Evolutionary conservation across 768 basidiomycete species (phyloP), one percentile per base, ranked within the genome.

Genomic region (Mycena kentingensis): DNA sequence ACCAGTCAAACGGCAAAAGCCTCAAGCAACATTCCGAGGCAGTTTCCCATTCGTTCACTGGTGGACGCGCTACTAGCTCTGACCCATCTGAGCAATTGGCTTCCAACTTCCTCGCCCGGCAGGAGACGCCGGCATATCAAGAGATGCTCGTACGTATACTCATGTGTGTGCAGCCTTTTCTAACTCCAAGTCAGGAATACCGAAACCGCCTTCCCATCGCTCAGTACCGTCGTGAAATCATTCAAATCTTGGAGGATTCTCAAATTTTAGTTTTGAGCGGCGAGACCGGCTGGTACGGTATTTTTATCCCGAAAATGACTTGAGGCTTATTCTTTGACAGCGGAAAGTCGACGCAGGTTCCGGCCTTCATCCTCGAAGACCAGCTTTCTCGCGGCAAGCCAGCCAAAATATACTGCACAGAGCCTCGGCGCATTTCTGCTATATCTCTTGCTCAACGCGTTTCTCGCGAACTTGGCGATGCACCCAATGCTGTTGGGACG

Each of bases 301-400:
- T 18, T 21, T 49, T 46, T 45, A 51, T 62, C 32, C 56, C 19
- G 13, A 18, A 43, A 39, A n/a, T 19, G 45, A 29, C 13, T 26
- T 7, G 27, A 18, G 38, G 51, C 12, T 34, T 46, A 21, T 31
- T 39, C 36, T 58, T 42, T 54, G 47, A 32, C 58, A 94, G 93
- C 63, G 96, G 96, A 8, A 99, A 99, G 73, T 97, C 94, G 2
- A 98, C 96, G 0, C 96, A 98, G 72, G 83, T 98, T 3, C 96
- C 96, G 3, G 79, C 88, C 1, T 98, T 94, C 71, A 88, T 98
- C 58, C 80, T 99, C 10, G 96, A 99, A 67, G 86, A 95, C 63
- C 83, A 88, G 47, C 80, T 98, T 19, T 81, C 86, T 4, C 79
- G 78, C 54, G 97, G 95, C 22, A 82, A 77, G 60, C 79, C 80